A percentile compares a stretch with the other conserved stretches of the same genome.
These are phyloP conservation scores for Juncus inflexus DNA, from an alignment of 176 grass and related monocot genomes.

Conservation along the genomic window DNA sequence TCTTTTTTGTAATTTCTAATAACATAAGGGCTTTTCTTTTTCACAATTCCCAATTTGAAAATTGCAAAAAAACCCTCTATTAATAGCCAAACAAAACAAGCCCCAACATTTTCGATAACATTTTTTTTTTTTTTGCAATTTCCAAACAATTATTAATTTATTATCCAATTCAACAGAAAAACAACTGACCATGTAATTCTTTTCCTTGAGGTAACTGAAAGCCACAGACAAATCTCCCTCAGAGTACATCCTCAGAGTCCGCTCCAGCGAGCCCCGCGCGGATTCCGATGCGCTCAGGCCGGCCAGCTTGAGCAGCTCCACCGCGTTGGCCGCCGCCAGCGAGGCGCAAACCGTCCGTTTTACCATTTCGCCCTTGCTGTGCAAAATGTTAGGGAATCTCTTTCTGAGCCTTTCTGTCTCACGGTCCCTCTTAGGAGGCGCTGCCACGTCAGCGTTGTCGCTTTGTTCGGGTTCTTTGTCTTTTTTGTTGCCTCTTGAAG, in stretches of 20 bases:
- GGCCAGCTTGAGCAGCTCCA: constrained; percentile 83
- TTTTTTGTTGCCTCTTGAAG: constrained; percentile 22
- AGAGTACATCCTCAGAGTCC: constrained; percentile 71
- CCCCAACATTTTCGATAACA: too few species aligned
- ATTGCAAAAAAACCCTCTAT: too few species aligned
- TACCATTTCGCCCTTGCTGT: constrained; percentile 43
- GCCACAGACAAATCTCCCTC: constrained; percentile 82
- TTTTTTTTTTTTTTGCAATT: too few species aligned
- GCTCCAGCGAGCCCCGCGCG: constrained; percentile 63
- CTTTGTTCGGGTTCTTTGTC: constrained; percentile 22
- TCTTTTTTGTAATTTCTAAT: too few species aligned
- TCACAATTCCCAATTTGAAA: too few species aligned
- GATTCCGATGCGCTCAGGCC: constrained; percentile 65
- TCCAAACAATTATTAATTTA: constrained; percentile 24
- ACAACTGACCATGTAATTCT: constrained; percentile 66
- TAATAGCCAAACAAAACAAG: not conserved
- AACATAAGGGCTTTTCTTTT: too few species aligned
- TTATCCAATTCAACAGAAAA: too few species aligned
- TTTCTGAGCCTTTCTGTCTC: constrained; percentile 18
- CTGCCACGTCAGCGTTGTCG: constrained; percentile 14
- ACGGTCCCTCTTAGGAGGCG: constrained; percentile 28
- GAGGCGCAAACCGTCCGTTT: constrained; percentile 61
- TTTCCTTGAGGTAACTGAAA: constrained; percentile 81
- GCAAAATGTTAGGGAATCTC: constrained; percentile 19
- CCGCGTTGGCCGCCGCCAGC: constrained; percentile 64